A percentile compares a stretch with the other conserved stretches of the same genome.
phyloP scores from a whole-genome alignment of 2,329 filamentous ascomycete species.

The Zarea fungicola region DNA sequence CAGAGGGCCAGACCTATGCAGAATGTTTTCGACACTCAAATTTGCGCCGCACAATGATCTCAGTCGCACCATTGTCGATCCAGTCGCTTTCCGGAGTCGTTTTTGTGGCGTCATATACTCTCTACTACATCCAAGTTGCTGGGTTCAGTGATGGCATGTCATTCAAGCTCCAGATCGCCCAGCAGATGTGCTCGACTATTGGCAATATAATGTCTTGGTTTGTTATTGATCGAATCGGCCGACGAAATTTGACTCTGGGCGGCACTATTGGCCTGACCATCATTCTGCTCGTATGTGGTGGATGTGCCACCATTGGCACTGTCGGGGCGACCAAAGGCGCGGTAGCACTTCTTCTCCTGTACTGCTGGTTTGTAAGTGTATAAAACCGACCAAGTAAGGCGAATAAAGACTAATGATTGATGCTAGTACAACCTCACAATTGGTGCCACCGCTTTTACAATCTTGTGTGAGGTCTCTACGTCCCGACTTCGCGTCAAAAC shows the following conservation, averaged over 20 bases:
- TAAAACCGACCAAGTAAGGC: neutral
- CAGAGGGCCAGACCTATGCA: constrained; percentile 31
- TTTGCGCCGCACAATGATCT: constrained; percentile 34
- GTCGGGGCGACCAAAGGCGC: neutral
- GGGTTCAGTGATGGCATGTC: constrained; percentile 31
- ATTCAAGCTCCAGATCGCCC: constrained; percentile 35
- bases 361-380: neutral
- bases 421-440: constrained; percentile 30
- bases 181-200: constrained; percentile 32
- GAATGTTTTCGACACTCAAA: constrained; percentile 37
- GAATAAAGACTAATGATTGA: constrained; percentile 13
- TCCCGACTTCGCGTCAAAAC: constrained; percentile 31
- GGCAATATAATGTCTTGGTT: constrained; percentile 37
- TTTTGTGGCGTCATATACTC: constrained; percentile 33
- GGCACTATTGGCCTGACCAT: neutral
- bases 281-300: neutral
- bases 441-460: constrained; percentile 30
- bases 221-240: constrained; percentile 32
- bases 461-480: constrained; percentile 32
- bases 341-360: neutral
- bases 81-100: constrained; percentile 30
- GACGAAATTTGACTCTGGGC: constrained; percentile 26
- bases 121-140: constrained; percentile 39
- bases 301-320: neutral
- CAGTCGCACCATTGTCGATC: constrained; percentile 30